These are phyloP conservation scores for Cordyceps javanica DNA, from an alignment of 2,329 filamentous ascomycete genomes.

Conservation along the genomic window DNA sequence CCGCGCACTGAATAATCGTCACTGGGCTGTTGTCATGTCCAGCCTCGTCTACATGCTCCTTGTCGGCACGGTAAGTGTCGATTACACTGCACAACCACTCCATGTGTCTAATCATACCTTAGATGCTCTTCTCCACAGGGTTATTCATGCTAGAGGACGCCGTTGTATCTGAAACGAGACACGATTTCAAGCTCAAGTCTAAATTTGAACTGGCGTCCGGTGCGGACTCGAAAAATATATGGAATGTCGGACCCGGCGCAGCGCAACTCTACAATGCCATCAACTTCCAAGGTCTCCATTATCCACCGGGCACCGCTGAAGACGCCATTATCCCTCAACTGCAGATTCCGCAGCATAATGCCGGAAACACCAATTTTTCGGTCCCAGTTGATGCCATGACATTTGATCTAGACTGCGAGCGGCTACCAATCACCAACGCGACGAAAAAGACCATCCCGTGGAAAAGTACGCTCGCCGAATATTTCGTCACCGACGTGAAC, in stretches of 20 bases:
- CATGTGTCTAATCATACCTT: not conserved
- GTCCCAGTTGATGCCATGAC: constrained; percentile 17
- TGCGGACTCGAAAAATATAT: not conserved
- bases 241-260: constrained; percentile 7
- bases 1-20: constrained; percentile 19
- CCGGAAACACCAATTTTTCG: constrained; percentile 9
- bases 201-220: constrained; percentile 12
- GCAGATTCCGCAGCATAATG: not conserved
- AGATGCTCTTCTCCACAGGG: constrained; percentile 25
- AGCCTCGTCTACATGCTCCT: constrained; percentile 22
- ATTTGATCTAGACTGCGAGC: constrained; percentile 20
- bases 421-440: constrained; percentile 19
- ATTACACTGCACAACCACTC: not conserved
- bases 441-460: constrained; percentile 17
- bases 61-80: constrained; percentile 20
- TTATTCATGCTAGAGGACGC: constrained; percentile 24
- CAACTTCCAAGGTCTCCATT: constrained; percentile 14
- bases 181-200: constrained; percentile 16
- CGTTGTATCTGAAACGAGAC: constrained; percentile 16
- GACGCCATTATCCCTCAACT: constrained; percentile 13
- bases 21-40: constrained; percentile 20
- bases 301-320: constrained; percentile 12
- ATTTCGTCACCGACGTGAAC: constrained; percentile 20
- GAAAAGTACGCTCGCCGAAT: constrained; percentile 18
- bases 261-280: constrained; percentile 15